Evolutionary conservation across 768 basidiomycete genomes (phyloP).

Genomic region (Leccinum subgranulosum): DNA sequence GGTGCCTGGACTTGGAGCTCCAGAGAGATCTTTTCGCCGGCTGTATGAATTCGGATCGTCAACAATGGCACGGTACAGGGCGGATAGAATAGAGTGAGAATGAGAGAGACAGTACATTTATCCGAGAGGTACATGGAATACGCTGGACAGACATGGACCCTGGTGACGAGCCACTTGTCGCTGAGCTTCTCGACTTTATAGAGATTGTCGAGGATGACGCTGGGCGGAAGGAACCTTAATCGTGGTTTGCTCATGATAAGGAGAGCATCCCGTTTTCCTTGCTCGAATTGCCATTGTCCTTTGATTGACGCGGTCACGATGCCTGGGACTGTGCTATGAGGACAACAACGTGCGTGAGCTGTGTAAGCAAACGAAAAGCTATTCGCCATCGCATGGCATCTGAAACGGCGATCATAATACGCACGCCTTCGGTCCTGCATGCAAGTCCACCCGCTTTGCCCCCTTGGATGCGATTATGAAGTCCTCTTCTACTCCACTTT

Average conservation of each 20-base stretch:
- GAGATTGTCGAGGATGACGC: conserved; percentile 24
- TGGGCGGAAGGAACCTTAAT: conserved; percentile 14
- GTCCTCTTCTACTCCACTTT: conserved; percentile 18
- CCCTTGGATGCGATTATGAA: conserved; percentile 26
- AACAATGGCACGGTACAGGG: background rate
- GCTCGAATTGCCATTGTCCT: conserved; percentile 34
- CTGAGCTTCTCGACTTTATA: conserved; percentile 22
- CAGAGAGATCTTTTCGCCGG: conserved; percentile 23
- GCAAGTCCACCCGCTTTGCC: conserved; percentile 9
- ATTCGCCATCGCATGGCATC: background rate
- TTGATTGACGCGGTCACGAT: conserved; percentile 31
- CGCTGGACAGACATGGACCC: conserved; percentile 31
- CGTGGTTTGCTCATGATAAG: conserved; percentile 34
- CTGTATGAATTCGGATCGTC: conserved; percentile 6
- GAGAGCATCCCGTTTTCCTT: conserved; percentile 32
- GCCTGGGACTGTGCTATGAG: conserved; percentile 18
- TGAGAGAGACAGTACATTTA: conserved; percentile 9
- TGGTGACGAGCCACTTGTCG: conserved; percentile 34
- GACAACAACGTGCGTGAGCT: background rate
- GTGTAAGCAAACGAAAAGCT: background rate
- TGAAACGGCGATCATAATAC: background rate
- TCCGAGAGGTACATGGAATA: conserved; percentile 33
- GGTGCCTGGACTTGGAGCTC: conserved; percentile 19
- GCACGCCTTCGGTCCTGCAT: conserved; percentile 20
- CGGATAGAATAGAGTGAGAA: background rate